phyloP scores from a whole-genome alignment of 495 filamentous ascomycete genomes.

The Xylaria longipes region DNA sequence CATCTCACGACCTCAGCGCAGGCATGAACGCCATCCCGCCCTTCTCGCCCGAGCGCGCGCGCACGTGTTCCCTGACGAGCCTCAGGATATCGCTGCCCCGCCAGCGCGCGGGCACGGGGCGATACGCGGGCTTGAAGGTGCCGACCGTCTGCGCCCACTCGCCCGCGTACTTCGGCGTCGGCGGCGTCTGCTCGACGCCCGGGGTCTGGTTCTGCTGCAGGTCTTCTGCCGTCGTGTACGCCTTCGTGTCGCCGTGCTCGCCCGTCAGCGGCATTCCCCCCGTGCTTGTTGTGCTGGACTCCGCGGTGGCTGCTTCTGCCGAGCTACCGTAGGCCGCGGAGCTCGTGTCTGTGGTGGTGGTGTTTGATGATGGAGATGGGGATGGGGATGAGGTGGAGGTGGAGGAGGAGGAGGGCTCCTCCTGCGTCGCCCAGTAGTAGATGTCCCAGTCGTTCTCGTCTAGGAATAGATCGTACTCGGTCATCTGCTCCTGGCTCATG shows the following conservation, averaged over 20 bases:
- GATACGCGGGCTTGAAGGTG: conserved; percentile 90
- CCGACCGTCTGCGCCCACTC: conserved; percentile 98
- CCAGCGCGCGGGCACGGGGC: conserved; percentile 88
- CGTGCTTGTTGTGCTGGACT: conserved; percentile 28
- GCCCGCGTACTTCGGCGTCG: conserved; percentile 49
- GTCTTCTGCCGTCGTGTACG: conserved; percentile 9
- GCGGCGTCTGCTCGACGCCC: conserved; percentile 28
- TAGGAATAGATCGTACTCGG: conserved; percentile 89
- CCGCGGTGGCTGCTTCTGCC: conserved; percentile 45
- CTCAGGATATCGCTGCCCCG: conserved; percentile 76
- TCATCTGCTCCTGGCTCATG: conserved; percentile 76
- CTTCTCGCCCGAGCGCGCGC: conserved; percentile 31
- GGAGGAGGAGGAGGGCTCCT: conserved; percentile 60
- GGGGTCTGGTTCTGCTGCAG: not conserved
- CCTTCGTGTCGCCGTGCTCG: conserved; percentile 36
- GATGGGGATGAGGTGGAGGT: conserved; percentile 38
- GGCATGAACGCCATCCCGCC: conserved; percentile 61
- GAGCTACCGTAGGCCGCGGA: conserved; percentile 42
- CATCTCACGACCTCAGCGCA: conserved; percentile 36
- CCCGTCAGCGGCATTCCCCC: conserved; percentile 31
- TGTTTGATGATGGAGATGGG: not conserved
- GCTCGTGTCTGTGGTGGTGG: conserved; percentile 51
- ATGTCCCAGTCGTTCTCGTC: conserved; percentile 99
- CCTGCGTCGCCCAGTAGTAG: conserved; percentile 99
- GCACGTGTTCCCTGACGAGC: conserved; percentile 81